phyloP scores from a whole-genome alignment of 1,139 yeast species.

The Blastobotrys buckinghamii region DNA sequence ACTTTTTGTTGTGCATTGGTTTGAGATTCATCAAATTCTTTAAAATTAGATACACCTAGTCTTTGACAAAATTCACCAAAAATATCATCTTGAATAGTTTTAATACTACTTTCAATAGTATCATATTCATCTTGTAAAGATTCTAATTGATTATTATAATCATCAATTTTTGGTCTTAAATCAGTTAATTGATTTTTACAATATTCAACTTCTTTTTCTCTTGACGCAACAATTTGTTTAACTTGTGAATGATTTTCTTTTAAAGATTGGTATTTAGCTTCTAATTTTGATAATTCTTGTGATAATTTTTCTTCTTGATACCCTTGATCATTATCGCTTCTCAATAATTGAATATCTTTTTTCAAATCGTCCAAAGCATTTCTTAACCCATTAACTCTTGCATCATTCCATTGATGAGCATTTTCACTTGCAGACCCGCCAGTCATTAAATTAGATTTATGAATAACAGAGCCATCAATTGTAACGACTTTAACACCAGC shows the following conservation, averaged over 20 bases:
- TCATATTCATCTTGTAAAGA: constrained; percentile 17
- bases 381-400: constrained; percentile 54
- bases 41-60: constrained; percentile 48
- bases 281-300: constrained; percentile 32
- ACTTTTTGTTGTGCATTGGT: constrained; percentile 38
- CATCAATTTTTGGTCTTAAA: constrained; percentile 11
- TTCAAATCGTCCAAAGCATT: constrained; percentile 57
- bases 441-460: constrained; percentile 84
- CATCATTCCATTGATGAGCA: constrained; percentile 64
- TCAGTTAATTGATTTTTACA: constrained; percentile 33
- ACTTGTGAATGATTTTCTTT: constrained; percentile 46
- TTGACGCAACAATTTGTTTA: constrained; percentile 50
- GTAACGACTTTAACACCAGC: constrained; percentile 70
- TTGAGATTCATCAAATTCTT: constrained; percentile 57
- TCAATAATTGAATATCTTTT: constrained; percentile 47
- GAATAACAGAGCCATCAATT: constrained; percentile 77
- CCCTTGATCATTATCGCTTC: constrained; percentile 41
- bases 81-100: constrained; percentile 29
- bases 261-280: constrained; percentile 48
- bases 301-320: constrained; percentile 39
- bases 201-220: constrained; percentile 50
- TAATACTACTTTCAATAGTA: constrained; percentile 22
- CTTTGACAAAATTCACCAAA: constrained; percentile 51
- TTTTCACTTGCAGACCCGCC: constrained; percentile 57
- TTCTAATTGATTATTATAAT: constrained; percentile 16